These are phyloP conservation scores for Trametes polyzona DNA, from an alignment of 1,284 basidiomycete genomes.

Conservation along the genomic window DNA sequence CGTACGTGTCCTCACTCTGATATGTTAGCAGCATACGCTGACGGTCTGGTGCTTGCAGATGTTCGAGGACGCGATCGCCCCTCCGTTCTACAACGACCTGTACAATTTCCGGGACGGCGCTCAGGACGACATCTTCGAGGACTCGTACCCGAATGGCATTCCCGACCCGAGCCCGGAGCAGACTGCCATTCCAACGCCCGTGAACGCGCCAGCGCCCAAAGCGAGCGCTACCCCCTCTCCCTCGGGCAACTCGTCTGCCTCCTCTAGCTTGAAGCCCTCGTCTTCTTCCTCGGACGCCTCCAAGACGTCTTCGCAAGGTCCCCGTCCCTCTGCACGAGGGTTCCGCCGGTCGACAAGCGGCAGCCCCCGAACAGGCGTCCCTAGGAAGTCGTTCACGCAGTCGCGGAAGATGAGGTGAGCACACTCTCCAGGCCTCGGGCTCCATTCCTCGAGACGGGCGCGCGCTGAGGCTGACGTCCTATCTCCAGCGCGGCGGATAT, in stretches of 20 bases:
- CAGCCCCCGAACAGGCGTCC: neutral
- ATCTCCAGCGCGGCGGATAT: constrained; percentile 2
- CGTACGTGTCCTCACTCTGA: constrained; percentile 26
- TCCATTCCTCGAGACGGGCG: neutral
- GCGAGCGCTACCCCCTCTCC: neutral
- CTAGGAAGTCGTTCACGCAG: neutral
- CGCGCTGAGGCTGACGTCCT: neutral
- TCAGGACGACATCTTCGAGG: constrained; percentile 67
- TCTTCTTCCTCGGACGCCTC: neutral
- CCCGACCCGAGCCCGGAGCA: constrained; percentile 26
- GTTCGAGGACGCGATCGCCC: constrained; percentile 57
- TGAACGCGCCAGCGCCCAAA: neutral
- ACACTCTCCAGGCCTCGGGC: neutral
- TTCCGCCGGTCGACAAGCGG: neutral
- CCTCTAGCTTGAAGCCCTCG: neutral
- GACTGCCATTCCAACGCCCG: constrained; percentile 26
- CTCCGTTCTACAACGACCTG: constrained; percentile 60
- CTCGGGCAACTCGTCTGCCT: neutral
- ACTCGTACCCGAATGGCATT: constrained; percentile 39
- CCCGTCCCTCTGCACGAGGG: constrained; percentile 9
- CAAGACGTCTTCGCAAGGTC: neutral
- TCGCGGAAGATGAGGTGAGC: constrained; percentile 9
- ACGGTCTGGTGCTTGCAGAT: constrained; percentile 41
- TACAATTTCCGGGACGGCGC: constrained; percentile 65
- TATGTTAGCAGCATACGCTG: neutral